phyloP scores from a whole-genome alignment of 352 stramenopile genomes.

The Saprolegnia diclina region DNA sequence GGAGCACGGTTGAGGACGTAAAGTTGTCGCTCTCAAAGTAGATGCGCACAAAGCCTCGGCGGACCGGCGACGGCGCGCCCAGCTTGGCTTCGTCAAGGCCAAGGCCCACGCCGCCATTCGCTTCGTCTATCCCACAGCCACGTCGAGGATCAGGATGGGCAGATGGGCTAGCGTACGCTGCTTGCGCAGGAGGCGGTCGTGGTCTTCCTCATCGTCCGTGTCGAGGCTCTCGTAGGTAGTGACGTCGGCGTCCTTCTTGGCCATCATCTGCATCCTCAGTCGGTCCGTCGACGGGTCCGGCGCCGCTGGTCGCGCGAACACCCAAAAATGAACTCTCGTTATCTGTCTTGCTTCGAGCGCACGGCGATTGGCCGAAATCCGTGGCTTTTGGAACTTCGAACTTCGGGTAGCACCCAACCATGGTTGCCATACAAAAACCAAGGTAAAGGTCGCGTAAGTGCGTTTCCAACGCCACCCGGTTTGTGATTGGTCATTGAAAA shows the following conservation, averaged over 20 bases:
- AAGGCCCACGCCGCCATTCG: no score
- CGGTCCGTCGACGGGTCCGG: not conserved
- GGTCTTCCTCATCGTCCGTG: slow-evolving; percentile 7
- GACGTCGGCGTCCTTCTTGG: no score
- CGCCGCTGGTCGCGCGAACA: not conserved
- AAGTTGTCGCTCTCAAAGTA: slow-evolving; percentile 82
- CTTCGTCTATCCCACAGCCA: no score
- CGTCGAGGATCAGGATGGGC: no score
- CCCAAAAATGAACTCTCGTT: not conserved
- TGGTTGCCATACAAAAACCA: no score
- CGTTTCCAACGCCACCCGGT: no score
- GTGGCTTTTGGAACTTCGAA: slow-evolving; percentile 6
- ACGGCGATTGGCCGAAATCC: slow-evolving; percentile 8
- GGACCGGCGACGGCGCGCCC: slow-evolving; percentile 37
- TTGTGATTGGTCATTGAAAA: no score
- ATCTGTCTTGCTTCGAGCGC: not conserved
- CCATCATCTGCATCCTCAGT: slow-evolving; percentile 8
- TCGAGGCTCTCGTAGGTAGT: not conserved
- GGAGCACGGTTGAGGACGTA: slow-evolving; percentile 78
- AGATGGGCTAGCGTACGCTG: not conserved
- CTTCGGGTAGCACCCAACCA: not conserved
- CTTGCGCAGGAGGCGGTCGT: not conserved
- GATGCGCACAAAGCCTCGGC: slow-evolving; percentile 70
- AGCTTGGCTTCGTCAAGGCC: not conserved
- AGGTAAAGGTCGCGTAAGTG: no score